Evolutionary conservation across 1,139 yeast species (phyloP), one percentile per base, ranked within the genome.

Genomic region (Candida sp.): DNA sequence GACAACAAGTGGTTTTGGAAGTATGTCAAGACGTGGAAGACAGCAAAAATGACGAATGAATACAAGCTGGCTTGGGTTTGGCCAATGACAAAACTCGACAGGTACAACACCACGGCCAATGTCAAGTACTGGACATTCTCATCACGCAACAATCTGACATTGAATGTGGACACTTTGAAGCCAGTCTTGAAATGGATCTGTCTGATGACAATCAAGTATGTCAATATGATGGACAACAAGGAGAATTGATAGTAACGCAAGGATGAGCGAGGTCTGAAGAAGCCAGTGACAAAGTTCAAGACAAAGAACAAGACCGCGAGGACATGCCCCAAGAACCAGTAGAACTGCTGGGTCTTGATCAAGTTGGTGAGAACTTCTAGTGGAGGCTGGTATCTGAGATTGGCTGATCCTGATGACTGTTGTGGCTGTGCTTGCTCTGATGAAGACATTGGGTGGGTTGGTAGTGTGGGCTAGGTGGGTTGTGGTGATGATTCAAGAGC

Each of bases 21-120:
- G 65, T 84, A 85, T 37, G 76, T 73, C 54, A 83, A 65, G 26
- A 78, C 68, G 66, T 85, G 89, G 70, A 85, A 85, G 3, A 80
- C 54, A 1, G 87, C 81, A 64, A 77, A 85, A n/a, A 84, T 78
- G 3, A 75, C 70, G 54, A 81, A 84, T 30, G 88, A 79, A 60
- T 80, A 80, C 43, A 81, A 68, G 7, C 75, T 66, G n/a, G 78
- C 77, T 7, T 68, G 60, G 23, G 75, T 60, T 22, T 61, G 61
- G 1, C 74, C 76, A 47, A 72, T 60, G 27, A 61, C 56, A 52
- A 63, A 67, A 53, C 76, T 68, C 11, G 70, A 58, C 31, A 64
- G 47, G 49, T 66, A 73, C 35, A 80, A 70, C 22, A 72, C 62
- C 6, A 69, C 52, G 0, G 85, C 83, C 56, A 81, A 67, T 22